Base-by-base conservation (phyloP, 78 protist species). In the Dictyostelium discoideum region DNA sequence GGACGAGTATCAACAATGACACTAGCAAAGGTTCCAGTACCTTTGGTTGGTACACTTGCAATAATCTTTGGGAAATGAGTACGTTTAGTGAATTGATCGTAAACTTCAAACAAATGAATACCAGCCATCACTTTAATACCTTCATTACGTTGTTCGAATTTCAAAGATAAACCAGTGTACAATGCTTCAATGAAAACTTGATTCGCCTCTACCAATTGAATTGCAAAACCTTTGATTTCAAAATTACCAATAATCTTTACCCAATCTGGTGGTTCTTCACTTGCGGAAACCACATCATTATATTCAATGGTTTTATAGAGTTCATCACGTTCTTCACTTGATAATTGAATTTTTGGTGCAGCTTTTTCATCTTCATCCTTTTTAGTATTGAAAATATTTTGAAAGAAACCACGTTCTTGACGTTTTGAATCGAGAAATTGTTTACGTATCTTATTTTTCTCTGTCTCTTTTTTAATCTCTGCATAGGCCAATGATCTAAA, bases 221-320 rank as follows among this genome's bases (percentile, higher is more conserved):
- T 42, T 22, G 85, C 37, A 24, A 90, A 69, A 42, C 87, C 85
- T 26, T 82, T 80, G 63, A 90, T 50, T 22, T 60, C 85, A 7
- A 90, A 77, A 78, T 90, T 90, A 32, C 87, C 95, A 42, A 82
- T 78, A 3, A 90, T 54, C 57, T 90, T 90, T 10, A 44, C 48
- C 95, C 95, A 90, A 46, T 90, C 95, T 24, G 95, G 95, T 50
- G 95, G 95, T 26, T 90, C 95, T 24, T 90, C 89, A 13, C 54
- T 86, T 1, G 87, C 74, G 26, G 73, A 46, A 6, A 90, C 85
- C 1, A 90, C 88, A 4, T 90, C 95, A 6, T 86, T 65, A 16
- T 92, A 92, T 46, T 85, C 96, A 37, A 92, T 85, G 4, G 92
- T 85, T 63, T 77, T 60, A 10, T 92, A 92, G 14, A 92, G 93